phyloP scores from a whole-genome alignment of 768 basidiomycete species.

The Lyophyllum shimeji region DNA sequence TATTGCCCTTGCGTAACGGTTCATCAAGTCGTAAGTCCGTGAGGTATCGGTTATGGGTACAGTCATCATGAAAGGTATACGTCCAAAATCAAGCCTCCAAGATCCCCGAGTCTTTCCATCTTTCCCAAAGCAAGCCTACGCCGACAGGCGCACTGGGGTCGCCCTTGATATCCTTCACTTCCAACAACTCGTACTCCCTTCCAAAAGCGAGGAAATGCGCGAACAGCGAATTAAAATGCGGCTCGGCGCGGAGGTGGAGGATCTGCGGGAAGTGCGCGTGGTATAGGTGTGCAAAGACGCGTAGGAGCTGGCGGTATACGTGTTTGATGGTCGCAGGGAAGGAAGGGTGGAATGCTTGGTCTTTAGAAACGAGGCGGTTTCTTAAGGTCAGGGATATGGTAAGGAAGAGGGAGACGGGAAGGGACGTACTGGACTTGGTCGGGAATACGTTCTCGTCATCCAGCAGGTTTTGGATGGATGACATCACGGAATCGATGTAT shows the following conservation, averaged over 20 bases:
- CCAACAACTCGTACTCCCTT: slow-evolving; percentile 87
- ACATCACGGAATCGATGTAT: slow-evolving; percentile 98
- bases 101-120: slow-evolving; percentile 86
- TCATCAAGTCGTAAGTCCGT: neutral
- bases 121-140: slow-evolving; percentile 80
- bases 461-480: slow-evolving; percentile 90
- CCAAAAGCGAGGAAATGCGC: slow-evolving; percentile 98
- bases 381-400: neutral
- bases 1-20: neutral
- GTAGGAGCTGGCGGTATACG: slow-evolving; percentile 94
- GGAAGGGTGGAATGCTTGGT: slow-evolving; percentile 80
- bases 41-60: neutral
- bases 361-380: slow-evolving; percentile 35
- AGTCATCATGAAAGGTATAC: neutral
- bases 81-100: slow-evolving; percentile 23
- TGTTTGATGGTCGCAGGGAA: slow-evolving; percentile 92
- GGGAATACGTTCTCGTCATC: slow-evolving; percentile 96
- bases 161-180: slow-evolving; percentile 85
- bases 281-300: slow-evolving; percentile 97
- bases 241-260: slow-evolving; percentile 90
- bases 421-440: slow-evolving; percentile 81
- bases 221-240: slow-evolving; percentile 96
- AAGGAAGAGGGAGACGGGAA: neutral
- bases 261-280: slow-evolving; percentile 91
- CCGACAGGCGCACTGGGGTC: slow-evolving; percentile 61